phyloP scores from a whole-genome alignment of 495 filamentous ascomycete genomes.

The Trichoderma parareesei region DNA sequence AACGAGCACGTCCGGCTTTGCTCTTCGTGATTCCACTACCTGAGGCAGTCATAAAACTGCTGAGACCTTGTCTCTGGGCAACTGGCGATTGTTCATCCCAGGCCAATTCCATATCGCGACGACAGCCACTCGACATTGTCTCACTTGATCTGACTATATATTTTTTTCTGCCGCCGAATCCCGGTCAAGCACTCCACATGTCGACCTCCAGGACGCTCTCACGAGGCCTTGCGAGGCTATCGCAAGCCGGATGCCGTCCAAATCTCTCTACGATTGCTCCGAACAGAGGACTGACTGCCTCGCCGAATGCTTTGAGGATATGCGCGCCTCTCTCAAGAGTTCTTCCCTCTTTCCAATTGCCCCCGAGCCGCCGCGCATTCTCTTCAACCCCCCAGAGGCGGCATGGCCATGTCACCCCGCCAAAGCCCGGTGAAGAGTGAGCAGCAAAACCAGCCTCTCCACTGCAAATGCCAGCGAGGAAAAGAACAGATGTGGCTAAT shows the following conservation, averaged over 20 bases:
- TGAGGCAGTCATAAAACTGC: neutral
- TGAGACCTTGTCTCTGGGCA: neutral
- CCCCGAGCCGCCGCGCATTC: conserved; percentile 37
- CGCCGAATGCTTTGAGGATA: neutral
- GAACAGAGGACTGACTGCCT: neutral
- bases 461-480: neutral
- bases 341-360: conserved; percentile 8
- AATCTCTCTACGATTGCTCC: neutral
- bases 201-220: conserved; percentile 6
- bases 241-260: neutral
- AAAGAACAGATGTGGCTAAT: conserved; percentile 9
- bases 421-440: conserved; percentile 93
- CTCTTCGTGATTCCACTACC: neutral
- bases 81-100: neutral
- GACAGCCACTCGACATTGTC: neutral
- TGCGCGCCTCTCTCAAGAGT: neutral
- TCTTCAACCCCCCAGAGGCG: conserved; percentile 49
- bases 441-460: conserved; percentile 18
- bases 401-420: conserved; percentile 76
- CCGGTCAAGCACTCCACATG: conserved; percentile 9
- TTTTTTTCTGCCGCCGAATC: neutral
- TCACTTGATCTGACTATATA: neutral
- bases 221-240: conserved; percentile 10
- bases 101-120: neutral
- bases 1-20: conserved; percentile 4